Evolutionary conservation across 495 filamentous ascomycete species (phyloP).

Genomic region (Aspergillus steynii): DNA sequence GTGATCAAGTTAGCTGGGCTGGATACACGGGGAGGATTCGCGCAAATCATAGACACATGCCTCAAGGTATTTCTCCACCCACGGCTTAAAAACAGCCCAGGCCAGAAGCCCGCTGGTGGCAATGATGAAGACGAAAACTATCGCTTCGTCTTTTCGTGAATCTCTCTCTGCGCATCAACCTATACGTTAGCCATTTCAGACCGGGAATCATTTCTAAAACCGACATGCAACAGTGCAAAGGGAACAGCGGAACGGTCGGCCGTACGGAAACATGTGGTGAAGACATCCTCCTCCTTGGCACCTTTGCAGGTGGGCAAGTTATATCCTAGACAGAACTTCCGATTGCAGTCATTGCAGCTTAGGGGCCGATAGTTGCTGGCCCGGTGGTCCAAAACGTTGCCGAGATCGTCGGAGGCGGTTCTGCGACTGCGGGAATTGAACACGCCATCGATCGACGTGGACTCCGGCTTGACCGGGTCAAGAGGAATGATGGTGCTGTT

Average conservation of each 20-base stretch:
- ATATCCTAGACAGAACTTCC: slow-evolving; percentile 84
- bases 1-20: background rate
- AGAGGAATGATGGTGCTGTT: slow-evolving; percentile 85
- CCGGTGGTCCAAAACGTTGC: slow-evolving; percentile 17
- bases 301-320: slow-evolving; percentile 83
- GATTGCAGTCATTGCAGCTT: slow-evolving; percentile 84
- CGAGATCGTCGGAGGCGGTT: slow-evolving; percentile 15
- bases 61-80: slow-evolving; percentile 60
- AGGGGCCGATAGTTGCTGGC: slow-evolving; percentile 40
- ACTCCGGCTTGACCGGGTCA: slow-evolving; percentile 30
- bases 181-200: background rate
- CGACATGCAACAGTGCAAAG: slow-evolving; percentile 28
- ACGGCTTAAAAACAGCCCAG: slow-evolving; percentile 74
- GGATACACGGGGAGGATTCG: no score
- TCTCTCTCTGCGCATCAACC: slow-evolving; percentile 65
- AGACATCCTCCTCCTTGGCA: slow-evolving; percentile 82
- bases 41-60: slow-evolving; percentile 30
- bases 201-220: background rate
- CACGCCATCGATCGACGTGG: slow-evolving; percentile 25
- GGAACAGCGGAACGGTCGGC: slow-evolving; percentile 7
- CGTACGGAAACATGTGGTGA: slow-evolving; percentile 86
- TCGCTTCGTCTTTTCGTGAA: slow-evolving; percentile 82
- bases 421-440: slow-evolving; percentile 27
- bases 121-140: slow-evolving; percentile 90
- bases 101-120: slow-evolving; percentile 78